These are phyloP conservation scores for Ustilago loliicola DNA, from an alignment of 1,284 basidiomycete genomes.

Conservation along the genomic window DNA sequence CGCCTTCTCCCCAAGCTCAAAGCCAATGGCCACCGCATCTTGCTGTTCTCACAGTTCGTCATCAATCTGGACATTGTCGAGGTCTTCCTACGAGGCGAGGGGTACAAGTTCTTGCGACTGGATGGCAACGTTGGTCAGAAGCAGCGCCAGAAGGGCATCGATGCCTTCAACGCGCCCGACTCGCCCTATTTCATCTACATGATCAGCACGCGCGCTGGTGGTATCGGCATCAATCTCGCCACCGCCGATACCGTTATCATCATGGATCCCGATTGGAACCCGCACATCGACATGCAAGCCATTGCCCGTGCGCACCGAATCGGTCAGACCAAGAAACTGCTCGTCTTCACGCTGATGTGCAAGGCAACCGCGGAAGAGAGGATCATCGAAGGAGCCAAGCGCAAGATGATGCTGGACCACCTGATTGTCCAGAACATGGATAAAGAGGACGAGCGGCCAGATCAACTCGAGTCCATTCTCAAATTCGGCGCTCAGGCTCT, in stretches of 20 bases:
- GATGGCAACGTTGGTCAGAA: conserved; percentile 48
- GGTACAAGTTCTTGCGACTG: conserved; percentile 68
- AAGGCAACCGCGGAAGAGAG: conserved; percentile 71
- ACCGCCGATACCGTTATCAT: conserved; percentile 90
- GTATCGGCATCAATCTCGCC: conserved; percentile 72
- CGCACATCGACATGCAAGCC: conserved; percentile 85
- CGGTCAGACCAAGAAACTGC: conserved; percentile 71
- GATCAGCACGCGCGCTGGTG: conserved; percentile 70
- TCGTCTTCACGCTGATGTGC: conserved; percentile 71
- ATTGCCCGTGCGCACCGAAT: conserved; percentile 86
- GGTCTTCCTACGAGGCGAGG: conserved; percentile 65
- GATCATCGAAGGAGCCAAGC: conserved; percentile 68
- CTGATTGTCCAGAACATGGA: conserved; percentile 67
- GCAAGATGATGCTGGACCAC: conserved; percentile 70
- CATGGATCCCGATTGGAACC: conserved; percentile 93
- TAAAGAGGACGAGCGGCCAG: conserved; percentile 59
- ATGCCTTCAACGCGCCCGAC: conserved; percentile 87
- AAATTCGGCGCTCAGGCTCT: conserved; percentile 69
- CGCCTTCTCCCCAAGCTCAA: conserved; percentile 69
- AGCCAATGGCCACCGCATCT: conserved; percentile 65
- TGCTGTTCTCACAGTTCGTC: conserved; percentile 69
- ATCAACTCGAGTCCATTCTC: conserved; percentile 68
- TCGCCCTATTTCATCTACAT: conserved; percentile 75
- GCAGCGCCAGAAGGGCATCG: conserved; percentile 75
- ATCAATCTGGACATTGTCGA: conserved; percentile 70